Evolutionary conservation across 768 basidiomycete species (phyloP).

Genomic region (Mycena metata): DNA sequence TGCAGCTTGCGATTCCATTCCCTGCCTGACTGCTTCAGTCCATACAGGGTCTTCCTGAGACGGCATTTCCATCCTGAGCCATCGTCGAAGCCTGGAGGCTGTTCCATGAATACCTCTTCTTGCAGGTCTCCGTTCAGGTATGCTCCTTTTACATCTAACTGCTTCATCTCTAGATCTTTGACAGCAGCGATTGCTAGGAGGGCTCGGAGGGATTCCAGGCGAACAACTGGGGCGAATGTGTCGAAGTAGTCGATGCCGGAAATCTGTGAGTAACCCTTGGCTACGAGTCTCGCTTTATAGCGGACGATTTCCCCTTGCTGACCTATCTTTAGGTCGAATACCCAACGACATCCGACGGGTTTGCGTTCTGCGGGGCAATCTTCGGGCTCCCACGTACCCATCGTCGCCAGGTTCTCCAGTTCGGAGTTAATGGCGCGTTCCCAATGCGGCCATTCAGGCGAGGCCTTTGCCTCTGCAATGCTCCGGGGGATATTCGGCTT

Average conservation of each 20-base stretch:
- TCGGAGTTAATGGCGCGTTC: constrained; percentile 13
- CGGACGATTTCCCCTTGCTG: constrained; percentile 9
- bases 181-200: constrained; percentile 20
- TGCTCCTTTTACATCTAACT: constrained; percentile 11
- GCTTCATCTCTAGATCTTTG: constrained; percentile 12
- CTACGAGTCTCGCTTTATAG: constrained; percentile 6
- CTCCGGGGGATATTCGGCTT: neutral
- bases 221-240: constrained; percentile 20
- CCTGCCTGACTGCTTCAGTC: constrained; percentile 12
- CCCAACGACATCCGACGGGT: constrained; percentile 6
- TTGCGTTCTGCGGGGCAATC: constrained; percentile 11
- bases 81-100: constrained; percentile 13
- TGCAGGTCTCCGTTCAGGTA: constrained; percentile 4
- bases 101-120: constrained; percentile 7
- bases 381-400: constrained; percentile 20
- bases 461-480: neutral
- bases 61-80: constrained; percentile 6
- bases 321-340: neutral
- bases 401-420: neutral
- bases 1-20: constrained; percentile 47
- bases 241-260: constrained; percentile 20
- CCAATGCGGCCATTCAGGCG: constrained; percentile 14
- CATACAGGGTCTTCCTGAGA: constrained; percentile 10
- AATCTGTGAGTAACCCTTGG: constrained; percentile 22
- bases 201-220: constrained; percentile 17